Percentiles rank a stretch among this genome's conserved stretches.
phyloP scores from a whole-genome alignment of 169 alveolate species.

The Theileria parva region DNA sequence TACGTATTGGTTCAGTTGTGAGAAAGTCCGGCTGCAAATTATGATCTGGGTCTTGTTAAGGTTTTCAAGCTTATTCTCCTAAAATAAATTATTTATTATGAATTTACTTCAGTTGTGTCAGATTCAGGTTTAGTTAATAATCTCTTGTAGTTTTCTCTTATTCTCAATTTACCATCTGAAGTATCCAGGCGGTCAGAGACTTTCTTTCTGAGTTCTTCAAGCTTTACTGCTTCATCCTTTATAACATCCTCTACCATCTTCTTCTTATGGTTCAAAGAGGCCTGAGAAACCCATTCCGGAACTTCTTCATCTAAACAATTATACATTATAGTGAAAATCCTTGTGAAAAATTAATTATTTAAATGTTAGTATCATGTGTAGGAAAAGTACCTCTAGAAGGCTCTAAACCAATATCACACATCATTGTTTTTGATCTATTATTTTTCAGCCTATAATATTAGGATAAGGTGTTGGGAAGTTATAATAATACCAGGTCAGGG shows the following conservation, averaged over 20 bases:
- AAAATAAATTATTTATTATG: not conserved
- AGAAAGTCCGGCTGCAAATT: conserved; percentile 90
- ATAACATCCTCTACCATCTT: conserved; percentile 38
- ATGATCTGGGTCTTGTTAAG: conserved; percentile 60
- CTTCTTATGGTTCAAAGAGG: conserved; percentile 20
- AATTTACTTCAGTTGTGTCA: conserved; percentile 12
- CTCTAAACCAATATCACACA: conserved; percentile 11
- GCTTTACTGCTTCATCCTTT: not conserved
- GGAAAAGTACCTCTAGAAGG: not conserved
- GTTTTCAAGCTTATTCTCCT: not conserved
- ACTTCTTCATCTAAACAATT: conserved; percentile 14
- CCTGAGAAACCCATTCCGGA: conserved; percentile 45
- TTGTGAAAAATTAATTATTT: not conserved
- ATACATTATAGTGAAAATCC: not conserved
- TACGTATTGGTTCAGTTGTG: conserved; percentile 86
- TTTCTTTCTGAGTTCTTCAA: conserved; percentile 26
- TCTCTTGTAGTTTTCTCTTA: conserved; percentile 18
- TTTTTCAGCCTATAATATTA: conserved; percentile 31
- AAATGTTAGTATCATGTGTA: not conserved
- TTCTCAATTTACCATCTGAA: conserved; percentile 6
- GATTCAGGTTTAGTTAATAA: not conserved
- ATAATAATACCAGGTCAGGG: conserved; percentile 79
- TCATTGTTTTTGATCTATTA: conserved; percentile 32
- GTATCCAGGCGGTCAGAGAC: conserved; percentile 1
- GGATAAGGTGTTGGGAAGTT: not conserved